Percentiles rank a stretch among this genome's conserved stretches.
Evolutionary conservation across 139 green algal genomes (phyloP).

Genomic region (Chlamydomonas sphaeroides): DNA sequence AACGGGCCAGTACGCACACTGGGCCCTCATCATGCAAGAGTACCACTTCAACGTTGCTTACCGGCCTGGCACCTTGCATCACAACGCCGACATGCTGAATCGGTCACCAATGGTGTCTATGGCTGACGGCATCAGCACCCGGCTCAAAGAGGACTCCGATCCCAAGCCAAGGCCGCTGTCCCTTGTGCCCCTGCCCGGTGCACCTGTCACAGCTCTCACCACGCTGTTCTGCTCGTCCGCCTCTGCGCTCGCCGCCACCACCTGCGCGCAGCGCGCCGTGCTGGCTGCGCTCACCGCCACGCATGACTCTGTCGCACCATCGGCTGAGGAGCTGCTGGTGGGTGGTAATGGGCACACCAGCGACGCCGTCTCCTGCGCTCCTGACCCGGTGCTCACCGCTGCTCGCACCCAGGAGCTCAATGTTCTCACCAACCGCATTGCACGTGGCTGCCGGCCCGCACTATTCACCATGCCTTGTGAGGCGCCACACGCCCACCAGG

Average conservation of each 20-base stretch:
- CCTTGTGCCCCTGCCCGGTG: background rate
- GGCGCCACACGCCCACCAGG: too few relatives aligned
- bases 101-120: background rate
- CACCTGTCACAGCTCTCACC: too few relatives aligned
- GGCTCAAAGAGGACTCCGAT: background rate
- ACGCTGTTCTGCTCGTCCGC: background rate
- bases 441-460: too few relatives aligned
- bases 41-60: conserved; percentile 34
- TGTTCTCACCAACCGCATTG: too few relatives aligned
- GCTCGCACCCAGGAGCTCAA: too few relatives aligned
- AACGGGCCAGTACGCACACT: conserved; percentile 44
- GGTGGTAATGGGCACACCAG: too few relatives aligned
- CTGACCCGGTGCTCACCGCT: too few relatives aligned
- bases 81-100: conserved; percentile 38
- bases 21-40: conserved; percentile 41
- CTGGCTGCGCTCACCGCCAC: background rate
- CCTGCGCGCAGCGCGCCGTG: background rate
- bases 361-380: too few relatives aligned
- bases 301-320: too few relatives aligned
- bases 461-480: too few relatives aligned
- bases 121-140: background rate
- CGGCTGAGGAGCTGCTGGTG: background rate
- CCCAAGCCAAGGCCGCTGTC: too few relatives aligned
- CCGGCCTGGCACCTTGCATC: conserved; percentile 5
- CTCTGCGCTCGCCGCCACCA: too few relatives aligned